Conservation (phyloP, 345 rosid genomes). For the Kandelia obovata region DNA sequence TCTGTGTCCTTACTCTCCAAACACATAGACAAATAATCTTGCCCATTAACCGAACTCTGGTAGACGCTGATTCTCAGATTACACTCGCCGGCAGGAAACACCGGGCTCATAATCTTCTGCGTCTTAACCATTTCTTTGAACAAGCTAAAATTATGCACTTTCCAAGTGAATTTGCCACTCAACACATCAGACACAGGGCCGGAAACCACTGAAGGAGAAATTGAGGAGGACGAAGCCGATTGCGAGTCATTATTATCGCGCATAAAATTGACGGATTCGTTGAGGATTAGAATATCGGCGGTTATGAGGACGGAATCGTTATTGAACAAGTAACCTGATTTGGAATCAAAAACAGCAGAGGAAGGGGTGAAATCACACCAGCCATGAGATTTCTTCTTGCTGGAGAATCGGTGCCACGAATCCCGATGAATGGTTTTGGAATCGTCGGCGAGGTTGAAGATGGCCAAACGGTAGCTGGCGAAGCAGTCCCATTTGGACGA, state of each 20-base stretch:
- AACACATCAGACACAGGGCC: conserved; percentile 74
- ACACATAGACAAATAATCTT: conserved; percentile 88
- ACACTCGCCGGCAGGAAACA: conserved; percentile 97
- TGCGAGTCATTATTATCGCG: conserved; percentile 82
- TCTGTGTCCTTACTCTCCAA: conserved; percentile 96
- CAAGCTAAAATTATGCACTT: conserved; percentile 90
- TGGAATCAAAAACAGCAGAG: conserved; percentile 75
- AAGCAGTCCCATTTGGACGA: conserved; percentile 97
- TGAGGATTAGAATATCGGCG: conserved; percentile 82
- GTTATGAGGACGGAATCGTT: conserved; percentile 73
- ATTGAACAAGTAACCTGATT: conserved; percentile 66
- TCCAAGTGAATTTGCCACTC: conserved; percentile 97
- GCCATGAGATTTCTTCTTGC: conserved; percentile 96
- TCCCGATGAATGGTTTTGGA: conserved; percentile 88
- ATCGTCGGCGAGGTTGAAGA: conserved; percentile 71
- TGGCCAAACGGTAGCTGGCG: conserved; percentile 88
- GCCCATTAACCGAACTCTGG: conserved; percentile 79
- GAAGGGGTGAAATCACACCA: conserved; percentile 98
- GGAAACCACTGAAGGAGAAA: conserved; percentile 48
- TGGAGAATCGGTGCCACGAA: conserved; percentile 97
- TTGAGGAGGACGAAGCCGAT: conserved; percentile 31
- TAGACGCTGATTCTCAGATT: conserved; percentile 87
- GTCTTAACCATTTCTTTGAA: conserved; percentile 97
- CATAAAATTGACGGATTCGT: conserved; percentile 75
- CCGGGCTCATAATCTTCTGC: conserved; percentile 98